Base-by-base conservation (phyloP, 495 filamentous ascomycete genomes). In the Penicillium coffeae region DNA sequence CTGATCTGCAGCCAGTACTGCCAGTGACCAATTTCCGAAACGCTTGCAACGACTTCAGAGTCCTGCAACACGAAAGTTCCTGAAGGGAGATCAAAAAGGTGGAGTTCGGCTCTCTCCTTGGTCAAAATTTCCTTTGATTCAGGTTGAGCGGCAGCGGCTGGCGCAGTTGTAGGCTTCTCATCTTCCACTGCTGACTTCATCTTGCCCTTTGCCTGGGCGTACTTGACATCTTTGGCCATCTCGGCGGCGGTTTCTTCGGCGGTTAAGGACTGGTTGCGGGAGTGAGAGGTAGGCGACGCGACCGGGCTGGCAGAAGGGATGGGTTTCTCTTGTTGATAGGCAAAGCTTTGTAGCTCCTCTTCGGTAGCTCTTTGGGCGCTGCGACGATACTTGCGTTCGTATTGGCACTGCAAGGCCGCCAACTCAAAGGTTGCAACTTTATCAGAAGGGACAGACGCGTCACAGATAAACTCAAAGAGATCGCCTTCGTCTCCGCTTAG, bases 401-500 rank as follows among this genome's bases (percentile, higher is more conserved):
- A 98, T 64, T 98, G 93, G 65, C 94, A 97, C 76, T 96, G 84
- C 30, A 85, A 76, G 13, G 94, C 90, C 33, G 89, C 85, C 21
- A 85, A 75, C 65, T 91, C 87, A 66, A 98, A 97, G 7, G 83
- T 79, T 16, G 84, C 73, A 8, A 91, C 86, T 51, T 89, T 86
- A 12, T 81, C 77, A 5, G 84, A 71, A 30, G 82, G 75, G 21
- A 86, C 81, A 20, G 79, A 80, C 8, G 71, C 62, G 64, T 96
- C 94, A 69, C 92, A 97, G 52, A 97, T 86, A 58, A 97, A 97
- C 66, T 98, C 92, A 73, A 87, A 97, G 12, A 97, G 78, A 64
- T 98, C 93, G 25, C 90, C 92, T 5, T 81, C 74, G 74, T 97
- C 94, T 32, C 93, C 93, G 63, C 89, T 95, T 54, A 96, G 68